Evolutionary conservation across 2,329 filamentous ascomycete genomes (phyloP).

Genomic region (Cladosporium sp.): DNA sequence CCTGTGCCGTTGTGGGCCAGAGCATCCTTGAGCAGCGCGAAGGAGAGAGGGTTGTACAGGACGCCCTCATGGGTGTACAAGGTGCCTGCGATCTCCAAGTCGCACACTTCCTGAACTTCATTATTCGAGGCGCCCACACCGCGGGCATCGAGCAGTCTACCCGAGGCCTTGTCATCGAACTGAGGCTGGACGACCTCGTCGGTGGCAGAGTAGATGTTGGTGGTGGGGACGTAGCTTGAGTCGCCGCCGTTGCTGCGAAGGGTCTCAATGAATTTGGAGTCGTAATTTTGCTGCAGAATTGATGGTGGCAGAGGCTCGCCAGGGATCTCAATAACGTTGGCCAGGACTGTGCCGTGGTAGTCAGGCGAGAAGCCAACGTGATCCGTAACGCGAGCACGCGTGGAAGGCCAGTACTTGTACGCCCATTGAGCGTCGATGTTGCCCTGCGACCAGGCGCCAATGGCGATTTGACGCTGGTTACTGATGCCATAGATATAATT

Average conservation of each 20-base stretch:
- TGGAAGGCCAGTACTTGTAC: conserved; percentile 58
- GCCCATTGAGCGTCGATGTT: conserved; percentile 58
- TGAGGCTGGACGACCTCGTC: conserved; percentile 58
- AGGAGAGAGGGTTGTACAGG: conserved; percentile 52
- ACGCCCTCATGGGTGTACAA: conserved; percentile 54
- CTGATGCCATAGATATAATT: conserved; percentile 54
- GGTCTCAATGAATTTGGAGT: conserved; percentile 45
- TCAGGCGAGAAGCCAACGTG: conserved; percentile 56
- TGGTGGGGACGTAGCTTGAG: conserved; percentile 57
- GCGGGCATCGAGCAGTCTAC: conserved; percentile 44
- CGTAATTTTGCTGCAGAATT: conserved; percentile 51
- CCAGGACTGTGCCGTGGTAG: conserved; percentile 51
- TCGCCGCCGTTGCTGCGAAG: conserved; percentile 50
- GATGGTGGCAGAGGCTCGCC: conserved; percentile 36
- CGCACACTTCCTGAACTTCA: conserved; percentile 50
- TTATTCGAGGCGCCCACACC: conserved; percentile 53
- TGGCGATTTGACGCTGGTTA: conserved; percentile 40
- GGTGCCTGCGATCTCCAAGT: conserved; percentile 42
- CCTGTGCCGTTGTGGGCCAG: conserved; percentile 51
- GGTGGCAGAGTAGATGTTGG: conserved; percentile 51
- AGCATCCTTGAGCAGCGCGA: conserved; percentile 50
- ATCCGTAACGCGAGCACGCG: conserved; percentile 47
- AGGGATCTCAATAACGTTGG: conserved; percentile 36
- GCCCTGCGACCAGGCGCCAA: conserved; percentile 59
- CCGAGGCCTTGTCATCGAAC: conserved; percentile 49